Evolutionary conservation across 2,329 filamentous ascomycete species (phyloP), one percentile per base, ranked within the genome.

Genomic region (Cercospora brassicicola): DNA sequence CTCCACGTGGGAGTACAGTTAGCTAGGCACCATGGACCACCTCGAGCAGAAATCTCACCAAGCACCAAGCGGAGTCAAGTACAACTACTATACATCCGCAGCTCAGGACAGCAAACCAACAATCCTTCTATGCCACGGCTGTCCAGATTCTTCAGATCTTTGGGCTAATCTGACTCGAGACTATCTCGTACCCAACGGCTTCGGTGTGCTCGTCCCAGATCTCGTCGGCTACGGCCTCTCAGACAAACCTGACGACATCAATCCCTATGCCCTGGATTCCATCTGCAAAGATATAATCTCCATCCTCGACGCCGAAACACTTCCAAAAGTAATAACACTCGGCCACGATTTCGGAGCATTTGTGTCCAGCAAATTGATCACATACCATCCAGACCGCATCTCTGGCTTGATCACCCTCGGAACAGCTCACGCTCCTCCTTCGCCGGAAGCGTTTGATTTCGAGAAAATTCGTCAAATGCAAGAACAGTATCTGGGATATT

Each of bases 281-380:
- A 74, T 81, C 67, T 70, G 78, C 5, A 73, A 74, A 23, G 81
- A 83, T 65, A 59, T 81, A 5, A 64, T 74, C 2, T 78, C 80
- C 6, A 81, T 84, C 5, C 73, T 84, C 7, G 74, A 80, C 60
- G 66, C 71, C 9, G 80, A 82, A 70, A 65, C 73, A 4, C 56
- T 81, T 20, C 33, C 69, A 39, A 73, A 75, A 45, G 76, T 78
- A 42, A 75, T 85, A 62, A 77, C 80, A 1, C 74, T 84, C 30
- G 84, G 83, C 57, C 84, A 85, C 68, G 84, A 86, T 72, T 85
- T 83, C 82, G 84, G 84, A 45, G 78, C 79, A 15, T 65, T 63
- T 5, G 65, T 82, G 4, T 79, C 81, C 0, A 78, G 80, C 63
- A 78, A 82, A n/a, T 59, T 84, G 4, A 82, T 80, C 71, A 77